A percentile compares a stretch with the other conserved stretches of the same genome.
phyloP scores from a whole-genome alignment of 1,139 yeast species.

The Scheffersomyces insectosa region DNA sequence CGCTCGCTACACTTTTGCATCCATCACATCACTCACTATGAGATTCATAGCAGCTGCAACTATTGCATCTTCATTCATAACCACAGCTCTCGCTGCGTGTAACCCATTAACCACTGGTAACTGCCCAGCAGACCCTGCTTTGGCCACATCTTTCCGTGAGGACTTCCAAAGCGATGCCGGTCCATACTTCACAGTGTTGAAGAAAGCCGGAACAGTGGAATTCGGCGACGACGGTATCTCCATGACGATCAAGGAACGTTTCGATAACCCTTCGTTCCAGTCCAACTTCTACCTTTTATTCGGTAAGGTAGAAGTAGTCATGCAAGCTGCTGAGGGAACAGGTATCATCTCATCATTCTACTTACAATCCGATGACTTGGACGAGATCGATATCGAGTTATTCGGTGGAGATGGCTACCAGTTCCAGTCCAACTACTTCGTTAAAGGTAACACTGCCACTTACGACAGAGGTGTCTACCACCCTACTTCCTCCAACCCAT shows the following conservation, averaged over 20 bases:
- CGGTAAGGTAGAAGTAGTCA: conserved; percentile 73
- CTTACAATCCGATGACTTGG: conserved; percentile 81
- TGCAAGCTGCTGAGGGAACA: conserved; percentile 71
- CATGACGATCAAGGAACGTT: conserved; percentile 58
- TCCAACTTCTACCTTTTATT: conserved; percentile 84
- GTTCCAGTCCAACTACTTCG: conserved; percentile 79
- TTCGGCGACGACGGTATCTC: conserved; percentile 50
- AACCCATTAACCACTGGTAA: conserved; percentile 30
- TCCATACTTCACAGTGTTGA: conserved; percentile 34
- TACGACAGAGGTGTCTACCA: conserved; percentile 80
- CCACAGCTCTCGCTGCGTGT: conserved; percentile 20
- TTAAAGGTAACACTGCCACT: conserved; percentile 75
- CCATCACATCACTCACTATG: not conserved
- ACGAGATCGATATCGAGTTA: conserved; percentile 86
- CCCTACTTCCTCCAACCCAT: conserved; percentile 48
- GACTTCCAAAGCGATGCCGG: conserved; percentile 45
- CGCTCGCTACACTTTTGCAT: not conserved
- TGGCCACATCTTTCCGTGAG: conserved; percentile 54
- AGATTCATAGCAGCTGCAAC: no score
- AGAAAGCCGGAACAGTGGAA: conserved; percentile 26
- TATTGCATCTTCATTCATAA: not conserved
- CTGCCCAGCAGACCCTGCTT: conserved; percentile 52
- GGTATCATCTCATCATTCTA: conserved; percentile 82
- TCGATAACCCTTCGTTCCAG: conserved; percentile 72
- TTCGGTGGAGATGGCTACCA: conserved; percentile 72